phyloP scores from a whole-genome alignment of 768 basidiomycete genomes.

The Kwoniella shandongensis region DNA sequence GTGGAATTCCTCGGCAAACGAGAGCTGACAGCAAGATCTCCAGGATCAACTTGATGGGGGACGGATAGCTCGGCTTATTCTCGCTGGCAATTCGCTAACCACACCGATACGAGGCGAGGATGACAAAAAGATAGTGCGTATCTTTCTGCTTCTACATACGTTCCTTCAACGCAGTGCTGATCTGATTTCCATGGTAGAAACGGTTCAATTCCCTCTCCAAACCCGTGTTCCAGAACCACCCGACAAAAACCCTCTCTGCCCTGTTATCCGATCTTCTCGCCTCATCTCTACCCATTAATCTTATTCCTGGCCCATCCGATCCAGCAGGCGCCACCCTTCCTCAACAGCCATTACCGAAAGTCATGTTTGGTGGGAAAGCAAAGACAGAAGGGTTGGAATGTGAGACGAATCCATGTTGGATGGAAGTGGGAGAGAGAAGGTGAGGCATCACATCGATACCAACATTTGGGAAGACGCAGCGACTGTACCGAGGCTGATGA shows the following conservation, averaged over 20 bases:
- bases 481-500: too few relatives aligned
- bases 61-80: slow-evolving; percentile 77
- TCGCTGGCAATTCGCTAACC: slow-evolving; percentile 82
- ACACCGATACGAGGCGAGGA: slow-evolving; percentile 57
- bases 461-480: too few relatives aligned
- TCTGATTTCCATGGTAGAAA: slow-evolving; percentile 31
- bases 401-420: slow-evolving; percentile 87
- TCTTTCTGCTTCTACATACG: neutral
- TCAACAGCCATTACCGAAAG: slow-evolving; percentile 86
- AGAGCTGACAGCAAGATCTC: slow-evolving; percentile 8
- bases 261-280: slow-evolving; percentile 70
- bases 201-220: slow-evolving; percentile 43
- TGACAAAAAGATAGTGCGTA: slow-evolving; percentile 50
- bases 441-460: slow-evolving; percentile 37
- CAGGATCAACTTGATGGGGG: slow-evolving; percentile 65
- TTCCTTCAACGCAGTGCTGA: slow-evolving; percentile 6
- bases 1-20: neutral
- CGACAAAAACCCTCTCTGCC: slow-evolving; percentile 67
- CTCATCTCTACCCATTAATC: slow-evolving; percentile 75
- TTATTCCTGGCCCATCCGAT: slow-evolving; percentile 84
- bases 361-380: slow-evolving; percentile 75
- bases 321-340: slow-evolving; percentile 86
- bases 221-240: slow-evolving; percentile 68
- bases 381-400: slow-evolving; percentile 61
- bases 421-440: slow-evolving; percentile 63